phyloP scores from a whole-genome alignment of 164 flowering plant species.

The Hamamelis virginiana region DNA sequence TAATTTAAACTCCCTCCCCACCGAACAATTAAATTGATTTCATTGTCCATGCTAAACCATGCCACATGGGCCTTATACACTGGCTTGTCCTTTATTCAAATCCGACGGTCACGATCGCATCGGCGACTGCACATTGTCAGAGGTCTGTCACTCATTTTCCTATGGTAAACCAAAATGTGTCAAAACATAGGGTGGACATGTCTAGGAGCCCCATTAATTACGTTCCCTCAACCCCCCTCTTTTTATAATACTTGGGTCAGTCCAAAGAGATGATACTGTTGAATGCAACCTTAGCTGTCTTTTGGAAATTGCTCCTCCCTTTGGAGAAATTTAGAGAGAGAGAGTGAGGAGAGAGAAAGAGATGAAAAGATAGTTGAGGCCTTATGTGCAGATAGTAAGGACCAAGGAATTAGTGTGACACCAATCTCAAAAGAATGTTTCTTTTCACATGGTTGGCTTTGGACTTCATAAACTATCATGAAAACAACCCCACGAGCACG shows the following conservation, averaged over 20 bases:
- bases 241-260: too few relatives aligned
- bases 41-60: neutral
- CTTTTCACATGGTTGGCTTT: slow-evolving; percentile 22
- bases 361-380: too few relatives aligned
- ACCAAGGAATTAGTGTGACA: neutral
- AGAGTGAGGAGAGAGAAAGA: too few relatives aligned
- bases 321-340: neutral
- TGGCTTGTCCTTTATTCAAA: too few relatives aligned
- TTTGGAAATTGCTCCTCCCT: slow-evolving; percentile 10
- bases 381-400: too few relatives aligned
- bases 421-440: slow-evolving; percentile 22
- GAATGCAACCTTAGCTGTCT: slow-evolving; percentile 11
- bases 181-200: slow-evolving; percentile 19
- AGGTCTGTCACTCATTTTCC: neutral
- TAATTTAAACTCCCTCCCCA: slow-evolving; percentile 11
- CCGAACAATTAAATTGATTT: slow-evolving; percentile 14
- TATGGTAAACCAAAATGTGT: slow-evolving; percentile 2
- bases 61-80: slow-evolving; percentile 16
- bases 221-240: too few relatives aligned
- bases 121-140: too few relatives aligned
- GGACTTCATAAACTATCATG: slow-evolving; percentile 6
- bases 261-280: slow-evolving; percentile 9
- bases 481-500: slow-evolving; percentile 13
- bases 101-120: too few relatives aligned
- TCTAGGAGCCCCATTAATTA: slow-evolving; percentile 7